Evolutionary conservation across 2,329 filamentous ascomycete genomes (phyloP), one percentile per base, ranked within the genome.

Genomic region (Cladosporium halotolerans): DNA sequence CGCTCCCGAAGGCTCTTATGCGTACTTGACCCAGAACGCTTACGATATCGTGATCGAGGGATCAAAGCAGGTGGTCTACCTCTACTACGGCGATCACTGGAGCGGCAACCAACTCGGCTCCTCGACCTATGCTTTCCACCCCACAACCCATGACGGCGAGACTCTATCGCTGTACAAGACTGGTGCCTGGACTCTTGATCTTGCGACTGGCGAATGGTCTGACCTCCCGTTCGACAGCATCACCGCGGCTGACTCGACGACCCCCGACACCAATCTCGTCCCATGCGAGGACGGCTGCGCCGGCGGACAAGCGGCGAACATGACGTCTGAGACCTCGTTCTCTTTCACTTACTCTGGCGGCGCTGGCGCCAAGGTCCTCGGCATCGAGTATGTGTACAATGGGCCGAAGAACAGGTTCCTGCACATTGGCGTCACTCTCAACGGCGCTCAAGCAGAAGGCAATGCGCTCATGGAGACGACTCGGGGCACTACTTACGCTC

Each of bases 61-160:
- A 38, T 66, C 61, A 5, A 52, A 68, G 11, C 73, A 74, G 10
- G 58, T 57, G 2, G 55, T 58, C 31, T 62, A 64, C 45, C 76
- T 84, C 57, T 87, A 86, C 67, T 78, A 85, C 68, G 84, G 84
- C 16, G 84, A 88, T 67, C 78, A 84, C 18, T 87, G 84, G 84
- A 67, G 79, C 0, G 76, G 73, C 4, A 65, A 66, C n/a, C 82
- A 86, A 57, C 73, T 88, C 0, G 56, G 58, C 32, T 54, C 60
- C 5, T 60, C 55, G 2, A 60, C 59, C 1, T 64, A 64, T 23
- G 56, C 60, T 43, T 64, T 64, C 58, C 59, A 62, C 48, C 62
- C 60, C 2, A 55, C 60, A n/a, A 33, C 58, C 19, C 61, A 60
- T 45, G 55, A 63, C 19, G 54, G 56, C 11, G 34, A 45, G 9